These are phyloP conservation scores for Penicillium sclerotigenum DNA, from an alignment of 2,329 filamentous ascomycete species.

Conservation along the genomic window DNA sequence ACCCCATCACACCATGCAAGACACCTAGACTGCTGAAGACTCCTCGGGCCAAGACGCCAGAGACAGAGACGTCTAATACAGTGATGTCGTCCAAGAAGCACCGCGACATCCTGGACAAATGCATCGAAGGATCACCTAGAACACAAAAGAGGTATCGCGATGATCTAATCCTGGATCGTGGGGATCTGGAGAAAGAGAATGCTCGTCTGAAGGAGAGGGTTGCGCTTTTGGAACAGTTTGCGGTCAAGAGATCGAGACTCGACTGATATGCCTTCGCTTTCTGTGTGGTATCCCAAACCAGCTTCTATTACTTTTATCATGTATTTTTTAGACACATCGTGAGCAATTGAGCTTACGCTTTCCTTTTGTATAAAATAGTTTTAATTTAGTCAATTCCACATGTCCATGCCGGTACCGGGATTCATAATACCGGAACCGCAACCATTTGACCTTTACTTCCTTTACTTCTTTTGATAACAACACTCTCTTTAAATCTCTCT, in stretches of 20 bases:
- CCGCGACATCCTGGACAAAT: neutral
- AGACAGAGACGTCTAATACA: neutral
- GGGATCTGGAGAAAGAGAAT: neutral
- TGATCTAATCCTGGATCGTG: neutral
- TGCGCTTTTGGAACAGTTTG: neutral
- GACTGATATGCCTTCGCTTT: neutral
- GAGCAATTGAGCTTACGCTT: too few species aligned
- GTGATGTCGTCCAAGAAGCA: neutral
- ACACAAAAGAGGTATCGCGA: neutral
- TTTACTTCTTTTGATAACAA: neutral
- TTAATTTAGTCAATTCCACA: neutral
- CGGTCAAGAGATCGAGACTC: neutral
- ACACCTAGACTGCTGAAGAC: neutral
- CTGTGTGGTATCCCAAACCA: neutral
- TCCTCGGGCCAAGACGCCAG: neutral
- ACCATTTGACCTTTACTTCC: too few species aligned
- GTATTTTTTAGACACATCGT: neutral
- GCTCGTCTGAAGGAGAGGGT: neutral
- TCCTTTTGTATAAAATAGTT: neutral
- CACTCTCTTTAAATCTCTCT: neutral
- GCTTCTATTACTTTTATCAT: neutral
- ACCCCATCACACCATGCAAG: neutral
- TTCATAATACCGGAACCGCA: neutral
- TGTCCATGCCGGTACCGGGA: constrained; percentile 7
- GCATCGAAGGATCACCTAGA: neutral